A percentile compares a stretch with the other conserved stretches of the same genome.
Evolutionary conservation across 257 asterid genomes (phyloP).

Genomic region (Scutellaria galericulata): DNA sequence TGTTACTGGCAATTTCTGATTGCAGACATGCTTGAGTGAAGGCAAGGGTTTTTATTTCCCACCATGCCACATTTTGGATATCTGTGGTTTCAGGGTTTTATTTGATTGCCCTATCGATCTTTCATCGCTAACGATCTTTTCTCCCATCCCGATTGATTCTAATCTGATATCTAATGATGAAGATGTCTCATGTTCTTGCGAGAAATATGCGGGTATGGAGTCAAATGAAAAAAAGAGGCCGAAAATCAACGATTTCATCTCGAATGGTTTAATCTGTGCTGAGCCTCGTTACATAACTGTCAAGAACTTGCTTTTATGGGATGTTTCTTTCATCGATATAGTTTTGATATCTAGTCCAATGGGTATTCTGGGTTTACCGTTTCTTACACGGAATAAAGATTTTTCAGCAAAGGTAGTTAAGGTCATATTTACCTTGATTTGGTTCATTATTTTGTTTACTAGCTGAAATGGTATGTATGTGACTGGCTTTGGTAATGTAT

Average conservation of each 20-base stretch:
- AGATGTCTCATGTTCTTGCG: slow-evolving; percentile 26
- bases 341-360: slow-evolving; percentile 76
- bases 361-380: slow-evolving; percentile 87
- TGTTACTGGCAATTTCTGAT: slow-evolving; percentile 24
- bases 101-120: slow-evolving; percentile 88
- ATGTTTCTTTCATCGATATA: slow-evolving; percentile 64
- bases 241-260: slow-evolving; percentile 43
- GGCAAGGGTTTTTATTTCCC: slow-evolving; percentile 83
- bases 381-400: slow-evolving; percentile 64
- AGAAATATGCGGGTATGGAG: slow-evolving; percentile 33
- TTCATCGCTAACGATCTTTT: slow-evolving; percentile 65
- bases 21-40: slow-evolving; percentile 86
- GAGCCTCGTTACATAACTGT: slow-evolving; percentile 71
- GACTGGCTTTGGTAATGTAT: slow-evolving; percentile 29
- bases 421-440: slow-evolving; percentile 19
- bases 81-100: slow-evolving; percentile 67
- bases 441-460: slow-evolving; percentile 20
- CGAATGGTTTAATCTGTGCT: slow-evolving; percentile 58
- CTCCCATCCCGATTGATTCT: slow-evolving; percentile 58
- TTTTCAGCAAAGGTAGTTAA: slow-evolving; percentile 73
- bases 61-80: slow-evolving; percentile 73
- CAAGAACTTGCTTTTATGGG: slow-evolving; percentile 61
- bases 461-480: slow-evolving; percentile 13
- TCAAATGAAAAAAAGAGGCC: slow-evolving; percentile 35
- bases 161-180: slow-evolving; percentile 31